Percentiles rank a stretch among this genome's conserved stretches.
Evolutionary conservation across 2,329 filamentous ascomycete species (phyloP).

Genomic region (Penicillium frequentans): DNA sequence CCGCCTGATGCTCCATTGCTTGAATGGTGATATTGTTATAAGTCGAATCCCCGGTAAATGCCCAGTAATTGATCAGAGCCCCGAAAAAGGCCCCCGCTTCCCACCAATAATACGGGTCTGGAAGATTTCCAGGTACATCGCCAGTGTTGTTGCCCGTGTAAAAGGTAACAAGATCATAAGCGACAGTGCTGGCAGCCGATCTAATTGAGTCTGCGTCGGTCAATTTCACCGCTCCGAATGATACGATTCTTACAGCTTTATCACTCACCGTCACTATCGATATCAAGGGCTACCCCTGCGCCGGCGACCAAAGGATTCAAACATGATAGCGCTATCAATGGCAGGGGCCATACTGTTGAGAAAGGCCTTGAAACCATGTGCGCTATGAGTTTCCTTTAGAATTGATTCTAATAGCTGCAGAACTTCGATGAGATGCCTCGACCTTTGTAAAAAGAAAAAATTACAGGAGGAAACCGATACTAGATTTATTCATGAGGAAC

Average conservation of each 20-base stretch:
- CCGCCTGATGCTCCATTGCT: conserved; percentile 13
- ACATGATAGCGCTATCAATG: background rate
- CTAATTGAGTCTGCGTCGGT: conserved; percentile 31
- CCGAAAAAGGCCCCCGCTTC: conserved; percentile 38
- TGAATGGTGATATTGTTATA: conserved; percentile 12
- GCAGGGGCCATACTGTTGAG: background rate
- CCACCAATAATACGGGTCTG: conserved; percentile 41
- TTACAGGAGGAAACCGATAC: background rate
- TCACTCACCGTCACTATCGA: conserved; percentile 6
- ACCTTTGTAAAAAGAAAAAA: background rate
- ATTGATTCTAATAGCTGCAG: background rate
- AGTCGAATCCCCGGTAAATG: conserved; percentile 9
- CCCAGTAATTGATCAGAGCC: conserved; percentile 33
- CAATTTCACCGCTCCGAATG: background rate
- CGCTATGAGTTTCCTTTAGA: no score
- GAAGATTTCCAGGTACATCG: conserved; percentile 31
- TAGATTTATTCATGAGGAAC: background rate
- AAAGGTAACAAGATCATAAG: conserved; percentile 35
- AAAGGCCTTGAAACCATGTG: background rate
- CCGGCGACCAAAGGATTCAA: background rate
- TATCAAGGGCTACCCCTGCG: conserved; percentile 7
- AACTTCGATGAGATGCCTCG: background rate
- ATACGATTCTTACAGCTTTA: background rate
- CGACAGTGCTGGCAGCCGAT: conserved; percentile 30
- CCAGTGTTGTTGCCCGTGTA: conserved; percentile 35